These are phyloP conservation scores for Termitomyces sp. DNA, from an alignment of 768 basidiomycete genomes.

Conservation along the genomic window DNA sequence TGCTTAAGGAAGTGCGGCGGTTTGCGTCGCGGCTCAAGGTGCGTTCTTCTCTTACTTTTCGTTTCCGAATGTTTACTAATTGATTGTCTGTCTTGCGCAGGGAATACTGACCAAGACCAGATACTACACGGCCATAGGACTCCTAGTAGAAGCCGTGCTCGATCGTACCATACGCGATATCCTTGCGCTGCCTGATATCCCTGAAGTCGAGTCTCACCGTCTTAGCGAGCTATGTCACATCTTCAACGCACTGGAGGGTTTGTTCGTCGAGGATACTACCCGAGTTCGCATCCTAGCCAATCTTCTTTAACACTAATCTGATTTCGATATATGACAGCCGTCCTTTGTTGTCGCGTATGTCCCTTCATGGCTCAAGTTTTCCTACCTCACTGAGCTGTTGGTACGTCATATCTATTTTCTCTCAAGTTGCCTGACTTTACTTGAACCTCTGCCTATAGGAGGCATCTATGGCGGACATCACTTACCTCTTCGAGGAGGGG, in stretches of 20 bases:
- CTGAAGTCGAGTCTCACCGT: constrained; percentile 79
- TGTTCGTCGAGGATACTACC: constrained; percentile 65
- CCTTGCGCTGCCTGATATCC: constrained; percentile 76
- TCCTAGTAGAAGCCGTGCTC: constrained; percentile 62
- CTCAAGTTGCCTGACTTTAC: neutral
- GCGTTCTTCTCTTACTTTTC: constrained; percentile 10
- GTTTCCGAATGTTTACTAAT: neutral
- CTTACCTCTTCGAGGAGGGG: constrained; percentile 88
- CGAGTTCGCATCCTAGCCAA: constrained; percentile 34
- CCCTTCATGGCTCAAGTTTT: constrained; percentile 93
- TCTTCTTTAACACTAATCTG: neutral
- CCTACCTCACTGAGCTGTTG: constrained; percentile 87
- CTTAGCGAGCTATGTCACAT: constrained; percentile 80
- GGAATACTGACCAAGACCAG: constrained; percentile 61
- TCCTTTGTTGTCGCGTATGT: constrained; percentile 81
- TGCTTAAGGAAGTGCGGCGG: constrained; percentile 57
- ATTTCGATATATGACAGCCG: constrained; percentile 30
- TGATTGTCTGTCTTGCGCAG: constrained; percentile 29
- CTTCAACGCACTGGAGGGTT: constrained; percentile 69
- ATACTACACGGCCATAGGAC: constrained; percentile 68
- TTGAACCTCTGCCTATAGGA: constrained; percentile 42
- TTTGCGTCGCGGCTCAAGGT: constrained; percentile 74
- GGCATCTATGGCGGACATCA: constrained; percentile 87
- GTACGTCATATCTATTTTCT: constrained; percentile 39
- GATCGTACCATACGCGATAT: constrained; percentile 66